Conservation (phyloP, 495 filamentous ascomycete genomes). For the Beverwykella pulmonaria region DNA sequence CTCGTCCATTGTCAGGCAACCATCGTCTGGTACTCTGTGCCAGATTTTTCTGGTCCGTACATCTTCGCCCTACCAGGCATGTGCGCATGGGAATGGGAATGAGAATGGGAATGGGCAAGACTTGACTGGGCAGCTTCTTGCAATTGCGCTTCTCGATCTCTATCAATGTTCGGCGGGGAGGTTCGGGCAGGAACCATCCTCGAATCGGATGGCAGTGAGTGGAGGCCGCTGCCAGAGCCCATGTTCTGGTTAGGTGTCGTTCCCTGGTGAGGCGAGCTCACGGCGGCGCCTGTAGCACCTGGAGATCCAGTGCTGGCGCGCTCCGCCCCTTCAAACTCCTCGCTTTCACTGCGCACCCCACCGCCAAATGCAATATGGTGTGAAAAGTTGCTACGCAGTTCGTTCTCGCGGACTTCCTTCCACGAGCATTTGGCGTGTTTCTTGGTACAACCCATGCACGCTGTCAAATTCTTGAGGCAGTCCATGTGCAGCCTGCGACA, state of each 20-base stretch:
- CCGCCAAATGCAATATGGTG: slow-evolving; percentile 2
- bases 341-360: slow-evolving; percentile 27
- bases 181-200: background rate
- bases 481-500: slow-evolving; percentile 78
- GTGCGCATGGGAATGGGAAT: slow-evolving; percentile 10
- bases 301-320: slow-evolving; percentile 25
- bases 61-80: background rate
- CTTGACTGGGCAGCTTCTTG: slow-evolving; percentile 27
- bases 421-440: slow-evolving; percentile 86
- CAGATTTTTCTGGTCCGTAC: background rate
- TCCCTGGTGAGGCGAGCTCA: slow-evolving; percentile 2
- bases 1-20: slow-evolving; percentile 24
- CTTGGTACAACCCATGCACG: slow-evolving; percentile 83
- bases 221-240: background rate
- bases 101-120: slow-evolving; percentile 21
- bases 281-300: background rate
- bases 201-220: background rate
- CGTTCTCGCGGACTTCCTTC: slow-evolving; percentile 73
- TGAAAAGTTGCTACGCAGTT: slow-evolving; percentile 49
- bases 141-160: slow-evolving; percentile 20
- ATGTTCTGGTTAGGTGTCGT: slow-evolving; percentile 4
- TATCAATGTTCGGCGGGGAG: slow-evolving; percentile 10
- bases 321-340: slow-evolving; percentile 6
- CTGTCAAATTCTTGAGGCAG: slow-evolving; percentile 81
- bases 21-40: slow-evolving; percentile 21